Evolutionary conservation across 345 rosid genomes (phyloP), one percentile per base, ranked within the genome.

Genomic region (Passiflora organensis): DNA sequence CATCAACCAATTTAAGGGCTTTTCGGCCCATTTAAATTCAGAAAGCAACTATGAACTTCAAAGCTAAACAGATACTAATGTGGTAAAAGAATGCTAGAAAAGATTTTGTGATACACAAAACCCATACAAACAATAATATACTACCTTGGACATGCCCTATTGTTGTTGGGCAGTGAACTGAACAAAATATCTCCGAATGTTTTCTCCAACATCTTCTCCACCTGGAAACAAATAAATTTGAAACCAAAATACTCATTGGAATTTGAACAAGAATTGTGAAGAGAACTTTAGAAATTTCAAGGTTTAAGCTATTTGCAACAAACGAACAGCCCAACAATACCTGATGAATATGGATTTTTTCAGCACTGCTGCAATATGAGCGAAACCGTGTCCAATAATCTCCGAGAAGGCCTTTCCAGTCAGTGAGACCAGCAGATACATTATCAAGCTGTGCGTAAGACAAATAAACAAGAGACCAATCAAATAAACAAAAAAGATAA

Each of bases 351-450:
- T 84, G 91, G 70, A 93, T 72, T 61, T 39, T 66, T 59, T 77
- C 81, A 66, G 78, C 78, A 68, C 78, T 75, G 43, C 55, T 75
- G 65, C 99, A 93, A 66, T 88, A 85, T 10, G 87, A 72, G 55
- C 83, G 89, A 76, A 89, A 93, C 53, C 96, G 79, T 48, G 87
- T 76, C 97, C 99, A 93, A 61, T 86, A 93, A 75, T 89, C 95
- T 63, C 57, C 68, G 43, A 93, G 91, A 48, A 93, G 95, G 66
- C 95, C 96, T 76, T 93, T 89, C 99, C 99, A 93, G 68, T 93
- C 91, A 54, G 96, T 93, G 73, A 81, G 59, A 52, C 96, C 99
- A 69, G 86, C 82, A 64, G 95, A 93, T 70, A 93, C 95, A 68
- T 93, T 89, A 76, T 93, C 99, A 32, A 93, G 99, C 99, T 93